Evolutionary conservation across 1,139 yeast genomes (phyloP).

Genomic region (Yamadazyma sp.): DNA sequence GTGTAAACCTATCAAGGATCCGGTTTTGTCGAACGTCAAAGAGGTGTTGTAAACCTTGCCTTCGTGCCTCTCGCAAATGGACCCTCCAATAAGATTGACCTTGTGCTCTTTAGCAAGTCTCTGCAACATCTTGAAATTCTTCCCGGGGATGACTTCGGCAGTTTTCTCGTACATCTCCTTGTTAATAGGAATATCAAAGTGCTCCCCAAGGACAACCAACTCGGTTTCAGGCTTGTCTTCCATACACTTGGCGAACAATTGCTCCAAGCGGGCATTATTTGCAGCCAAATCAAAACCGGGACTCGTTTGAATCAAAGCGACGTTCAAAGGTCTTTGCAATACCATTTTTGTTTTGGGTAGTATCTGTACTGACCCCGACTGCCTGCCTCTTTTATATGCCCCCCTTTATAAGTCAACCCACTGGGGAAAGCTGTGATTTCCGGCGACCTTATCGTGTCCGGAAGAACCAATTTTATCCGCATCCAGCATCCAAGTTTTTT

Average conservation of each 20-base stretch:
- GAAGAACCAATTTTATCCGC: neutral
- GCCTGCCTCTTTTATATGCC: neutral
- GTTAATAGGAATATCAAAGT: constrained; percentile 20
- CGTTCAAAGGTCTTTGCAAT: constrained; percentile 32
- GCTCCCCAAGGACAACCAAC: constrained; percentile 22
- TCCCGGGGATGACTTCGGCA: constrained; percentile 26
- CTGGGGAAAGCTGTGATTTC: neutral
- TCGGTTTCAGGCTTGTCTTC: constrained; percentile 39
- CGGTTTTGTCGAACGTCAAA: constrained; percentile 47
- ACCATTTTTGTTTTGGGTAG: constrained; percentile 5
- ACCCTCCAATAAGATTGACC: constrained; percentile 26
- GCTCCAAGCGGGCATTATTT: constrained; percentile 53
- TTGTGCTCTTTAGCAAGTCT: constrained; percentile 22
- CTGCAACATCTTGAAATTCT: constrained; percentile 20
- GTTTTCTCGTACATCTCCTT: constrained; percentile 19
- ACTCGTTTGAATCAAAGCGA: constrained; percentile 74
- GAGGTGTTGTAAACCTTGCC: constrained; percentile 25
- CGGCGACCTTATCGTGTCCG: neutral
- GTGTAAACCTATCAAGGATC: constrained; percentile 63
- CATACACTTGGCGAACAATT: constrained; percentile 50
- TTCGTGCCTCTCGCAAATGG: constrained; percentile 20
- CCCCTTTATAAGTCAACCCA: constrained; percentile 1
- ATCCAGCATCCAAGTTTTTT: too few species aligned
- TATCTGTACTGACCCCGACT: too few species aligned
- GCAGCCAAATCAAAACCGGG: constrained; percentile 64